Base-by-base conservation (phyloP, 2,329 filamentous ascomycete genomes). In the Aspergillus sp. region DNA sequence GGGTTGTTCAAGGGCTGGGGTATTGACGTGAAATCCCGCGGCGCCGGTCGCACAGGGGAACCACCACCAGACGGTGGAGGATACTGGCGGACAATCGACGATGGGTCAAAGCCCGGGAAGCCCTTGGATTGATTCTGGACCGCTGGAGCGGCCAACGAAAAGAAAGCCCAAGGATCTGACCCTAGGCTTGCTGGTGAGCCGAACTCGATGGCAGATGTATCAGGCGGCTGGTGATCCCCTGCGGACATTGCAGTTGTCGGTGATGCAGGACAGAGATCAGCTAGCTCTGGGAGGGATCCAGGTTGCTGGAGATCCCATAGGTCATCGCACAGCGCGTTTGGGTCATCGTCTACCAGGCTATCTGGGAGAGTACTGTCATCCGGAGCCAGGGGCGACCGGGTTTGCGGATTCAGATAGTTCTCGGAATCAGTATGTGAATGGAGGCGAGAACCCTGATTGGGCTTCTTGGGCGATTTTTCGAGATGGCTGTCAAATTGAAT, bases 1-100 rank as follows among this genome's bases (percentile, higher is more conserved):
- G 80, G 74, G 47, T 83, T 80, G 45, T 75, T 75, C 56, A 81
- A 63, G 37, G 68, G 74, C 37, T 66, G 70, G 6, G 71, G 73
- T n/a, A 79, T 69, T 13, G 75, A 75, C 12, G 67, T 66, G 8
- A 72, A 61, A 37, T 71, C 62, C 17, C 63, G 51, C 12, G 56
- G 51, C 9, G 56, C 45, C 22, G 56, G 56, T 17, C 56, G 69
- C 9, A 61, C 54, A n/a, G 60, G 53, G 19, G 63, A 30, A 9
- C 27, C 27, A 30, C 27, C 50, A 24, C 57, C 63, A n/a, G 64
- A 60, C 3, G 59, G 49, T 4, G 71, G 68, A 20, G 68, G 71
- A 51, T 73, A 74, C 30, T 65, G 72, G 24, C 71, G 70, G 20
- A 74, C 68, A 45, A 74, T 70, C 6, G 62, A 40, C 8, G 72